Percentiles rank a stretch among this genome's conserved stretches.
These are phyloP conservation scores for Stemphylium beticola DNA, from an alignment of 2,329 filamentous ascomycete genomes.

Conservation along the genomic window DNA sequence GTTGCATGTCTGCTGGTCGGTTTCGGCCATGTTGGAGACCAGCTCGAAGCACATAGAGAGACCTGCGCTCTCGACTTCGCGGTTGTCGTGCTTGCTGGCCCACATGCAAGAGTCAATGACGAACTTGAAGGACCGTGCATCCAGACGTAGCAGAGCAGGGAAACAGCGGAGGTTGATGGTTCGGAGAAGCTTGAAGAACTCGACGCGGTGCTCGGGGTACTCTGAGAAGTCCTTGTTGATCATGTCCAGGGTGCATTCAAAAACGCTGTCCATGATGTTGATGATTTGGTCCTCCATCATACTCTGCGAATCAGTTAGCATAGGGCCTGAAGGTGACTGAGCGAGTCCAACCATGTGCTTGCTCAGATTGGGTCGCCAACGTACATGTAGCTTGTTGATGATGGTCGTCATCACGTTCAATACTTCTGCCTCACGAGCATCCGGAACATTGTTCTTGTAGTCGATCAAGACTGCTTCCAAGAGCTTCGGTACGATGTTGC, in stretches of 20 bases:
- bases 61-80: constrained; percentile 93
- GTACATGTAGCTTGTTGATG: constrained; percentile 93
- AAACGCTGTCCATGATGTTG: constrained; percentile 97
- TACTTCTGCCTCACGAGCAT: constrained; percentile 94
- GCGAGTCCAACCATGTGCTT: constrained; percentile 55
- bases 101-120: constrained; percentile 99
- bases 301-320: constrained; percentile 59
- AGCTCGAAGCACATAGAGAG: constrained; percentile 98
- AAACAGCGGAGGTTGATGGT: constrained; percentile 98
- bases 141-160: constrained; percentile 89
- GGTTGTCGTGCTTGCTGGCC: constrained; percentile 99
- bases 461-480: constrained; percentile 93
- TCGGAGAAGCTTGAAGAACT: constrained; percentile 96
- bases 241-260: constrained; percentile 98
- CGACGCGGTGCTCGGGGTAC: constrained; percentile 97
- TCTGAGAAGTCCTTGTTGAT: constrained; percentile 99
- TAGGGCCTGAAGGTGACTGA: constrained; percentile 11
- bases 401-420: constrained; percentile 97
- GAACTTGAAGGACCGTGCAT: constrained; percentile 97
- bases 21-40: constrained; percentile 96
- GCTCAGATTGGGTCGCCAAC: constrained; percentile 63
- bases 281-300: constrained; percentile 99
- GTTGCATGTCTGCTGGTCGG: constrained; percentile 83
- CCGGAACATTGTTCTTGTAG: constrained; percentile 95
- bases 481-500: constrained; percentile 93